Percentiles rank a stretch among this genome's conserved stretches.
These are phyloP conservation scores for Sphenostylis stenocarpa DNA, from an alignment of 306 rosid species.

Conservation along the genomic window DNA sequence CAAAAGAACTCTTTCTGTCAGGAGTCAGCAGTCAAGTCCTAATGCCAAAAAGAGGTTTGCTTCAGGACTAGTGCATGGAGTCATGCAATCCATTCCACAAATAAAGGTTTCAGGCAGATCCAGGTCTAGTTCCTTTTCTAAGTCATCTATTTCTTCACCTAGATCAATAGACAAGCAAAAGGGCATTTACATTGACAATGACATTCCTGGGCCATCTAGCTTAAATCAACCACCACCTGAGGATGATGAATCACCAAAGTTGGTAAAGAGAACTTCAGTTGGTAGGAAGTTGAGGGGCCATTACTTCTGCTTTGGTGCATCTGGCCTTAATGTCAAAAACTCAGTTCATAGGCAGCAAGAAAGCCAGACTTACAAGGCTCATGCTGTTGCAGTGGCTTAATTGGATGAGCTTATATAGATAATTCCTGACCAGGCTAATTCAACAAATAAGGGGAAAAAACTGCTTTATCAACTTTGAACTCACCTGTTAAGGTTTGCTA, in stretches of 20 bases:
- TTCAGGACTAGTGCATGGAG: constrained; percentile 68
- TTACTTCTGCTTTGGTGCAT: constrained; percentile 82
- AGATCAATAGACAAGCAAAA: constrained; percentile 73
- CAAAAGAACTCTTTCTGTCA: constrained; percentile 83
- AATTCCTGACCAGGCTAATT: constrained; percentile 33
- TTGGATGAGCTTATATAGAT: constrained; percentile 15
- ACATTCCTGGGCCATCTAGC: constrained; percentile 69
- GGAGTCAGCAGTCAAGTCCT: constrained; percentile 95
- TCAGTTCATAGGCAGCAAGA: constrained; percentile 53
- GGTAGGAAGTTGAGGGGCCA: constrained; percentile 60
- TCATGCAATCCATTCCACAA: constrained; percentile 68
- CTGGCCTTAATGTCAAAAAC: constrained; percentile 56
- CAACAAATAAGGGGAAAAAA: constrained; percentile 9
- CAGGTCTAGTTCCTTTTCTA: constrained; percentile 88
- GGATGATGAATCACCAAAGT: constrained; percentile 47
- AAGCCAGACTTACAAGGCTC: constrained; percentile 52
- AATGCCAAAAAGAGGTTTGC: constrained; percentile 91
- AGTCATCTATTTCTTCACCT: constrained; percentile 77
- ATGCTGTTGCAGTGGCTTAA: constrained; percentile 68
- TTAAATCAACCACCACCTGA: constrained; percentile 41
- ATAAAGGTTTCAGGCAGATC: constrained; percentile 57
- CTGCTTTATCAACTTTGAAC: constrained; percentile 24
- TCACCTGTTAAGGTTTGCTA: not conserved
- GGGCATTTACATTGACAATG: constrained; percentile 59
- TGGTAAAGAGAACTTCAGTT: constrained; percentile 40